A percentile compares a stretch with the other conserved stretches of the same genome.
phyloP scores from a whole-genome alignment of 768 basidiomycete genomes.

The Lyophyllum shimeji region DNA sequence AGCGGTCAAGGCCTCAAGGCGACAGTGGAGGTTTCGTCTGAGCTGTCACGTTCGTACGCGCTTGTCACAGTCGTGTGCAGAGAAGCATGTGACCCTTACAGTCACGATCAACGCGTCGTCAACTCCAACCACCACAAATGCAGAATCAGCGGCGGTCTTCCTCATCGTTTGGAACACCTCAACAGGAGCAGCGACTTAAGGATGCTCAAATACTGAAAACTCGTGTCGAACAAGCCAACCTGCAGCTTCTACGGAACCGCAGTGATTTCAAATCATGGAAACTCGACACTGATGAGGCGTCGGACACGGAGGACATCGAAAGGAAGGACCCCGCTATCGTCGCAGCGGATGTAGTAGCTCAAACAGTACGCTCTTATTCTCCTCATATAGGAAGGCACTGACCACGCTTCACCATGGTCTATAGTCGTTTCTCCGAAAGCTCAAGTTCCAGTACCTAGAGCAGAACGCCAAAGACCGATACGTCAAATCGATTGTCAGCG shows the following conservation, averaged over 20 bases:
- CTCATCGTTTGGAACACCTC: constrained; percentile 19
- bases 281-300: constrained; percentile 34
- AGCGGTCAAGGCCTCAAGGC: too few species aligned
- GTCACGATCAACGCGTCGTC: constrained; percentile 1
- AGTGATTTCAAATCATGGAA: constrained; percentile 35
- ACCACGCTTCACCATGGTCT: not conserved
- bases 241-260: constrained; percentile 37
- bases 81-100: not conserved
- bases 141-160: constrained; percentile 9
- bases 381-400: not conserved
- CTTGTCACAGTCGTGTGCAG: not conserved
- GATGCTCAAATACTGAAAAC: constrained; percentile 32
- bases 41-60: not conserved
- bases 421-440: constrained; percentile 71
- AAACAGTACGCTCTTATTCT: constrained; percentile 47
- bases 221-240: constrained; percentile 32
- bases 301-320: constrained; percentile 34
- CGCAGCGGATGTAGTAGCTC: constrained; percentile 56
- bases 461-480: constrained; percentile 91
- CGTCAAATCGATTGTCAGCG: constrained; percentile 81
- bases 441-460: constrained; percentile 89
- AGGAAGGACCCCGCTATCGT: constrained; percentile 56
- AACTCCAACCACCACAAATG: not conserved
- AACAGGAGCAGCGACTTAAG: constrained; percentile 34
- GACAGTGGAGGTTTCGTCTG: too few species aligned